These are phyloP conservation scores for Calvatia gigantea DNA, from an alignment of 768 basidiomycete species.

Conservation along the genomic window DNA sequence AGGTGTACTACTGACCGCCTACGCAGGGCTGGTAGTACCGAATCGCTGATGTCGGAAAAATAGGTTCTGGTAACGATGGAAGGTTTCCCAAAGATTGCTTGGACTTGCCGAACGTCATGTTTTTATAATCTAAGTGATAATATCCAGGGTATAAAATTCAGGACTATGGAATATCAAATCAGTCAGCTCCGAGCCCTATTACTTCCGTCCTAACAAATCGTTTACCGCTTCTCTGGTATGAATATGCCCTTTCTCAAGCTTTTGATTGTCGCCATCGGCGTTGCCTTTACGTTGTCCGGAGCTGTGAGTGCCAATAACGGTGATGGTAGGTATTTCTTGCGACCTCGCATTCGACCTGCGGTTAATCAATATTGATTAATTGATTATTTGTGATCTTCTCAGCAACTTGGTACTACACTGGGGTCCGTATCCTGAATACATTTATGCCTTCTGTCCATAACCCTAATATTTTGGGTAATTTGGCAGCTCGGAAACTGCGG, in stretches of 20 bases:
- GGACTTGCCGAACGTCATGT: too few relatives aligned
- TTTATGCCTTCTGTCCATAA: neutral
- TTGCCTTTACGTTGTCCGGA: neutral
- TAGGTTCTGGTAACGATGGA: too few relatives aligned
- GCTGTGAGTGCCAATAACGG: conserved; percentile 13
- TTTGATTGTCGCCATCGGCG: neutral
- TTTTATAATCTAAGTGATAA: too few relatives aligned
- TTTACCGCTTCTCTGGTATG: neutral
- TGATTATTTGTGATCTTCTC: conserved; percentile 9
- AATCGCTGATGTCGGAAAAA: too few relatives aligned
- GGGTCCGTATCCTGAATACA: conserved; percentile 13
- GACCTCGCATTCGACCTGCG: too few relatives aligned
- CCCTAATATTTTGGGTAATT: neutral
- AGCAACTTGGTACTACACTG: conserved; percentile 22
- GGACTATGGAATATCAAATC: too few relatives aligned
- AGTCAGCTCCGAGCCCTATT: neutral
- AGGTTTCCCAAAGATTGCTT: too few relatives aligned
- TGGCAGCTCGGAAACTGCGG: conserved; percentile 24
- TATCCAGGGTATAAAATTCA: too few relatives aligned
- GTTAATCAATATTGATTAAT: too few relatives aligned
- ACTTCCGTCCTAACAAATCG: neutral
- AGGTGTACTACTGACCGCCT: too few relatives aligned
- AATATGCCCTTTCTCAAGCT: conserved; percentile 4
- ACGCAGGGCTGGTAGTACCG: too few relatives aligned
- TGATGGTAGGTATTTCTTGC: conserved; percentile 14